A percentile compares a stretch with the other conserved stretches of the same genome.
Conservation (phyloP, 495 filamentous ascomycete genomes). For the Parachaetomium inaequale region DNA sequence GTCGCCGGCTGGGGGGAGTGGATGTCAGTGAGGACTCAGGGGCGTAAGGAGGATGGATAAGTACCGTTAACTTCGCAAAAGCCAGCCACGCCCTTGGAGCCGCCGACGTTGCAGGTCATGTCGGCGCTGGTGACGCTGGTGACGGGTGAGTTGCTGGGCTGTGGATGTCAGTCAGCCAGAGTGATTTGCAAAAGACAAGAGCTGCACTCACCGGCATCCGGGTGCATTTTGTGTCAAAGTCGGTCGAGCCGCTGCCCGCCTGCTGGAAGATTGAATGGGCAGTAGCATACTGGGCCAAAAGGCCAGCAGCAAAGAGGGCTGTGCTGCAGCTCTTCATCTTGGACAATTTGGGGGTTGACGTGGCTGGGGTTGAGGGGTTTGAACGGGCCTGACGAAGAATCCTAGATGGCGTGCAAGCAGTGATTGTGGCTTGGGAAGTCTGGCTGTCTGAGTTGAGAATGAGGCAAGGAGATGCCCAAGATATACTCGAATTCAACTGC, state of each 20-base stretch:
- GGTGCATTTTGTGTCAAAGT: slow-evolving; percentile 23
- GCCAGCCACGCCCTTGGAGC: slow-evolving; percentile 35
- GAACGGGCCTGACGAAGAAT: neutral
- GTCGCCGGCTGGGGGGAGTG: slow-evolving; percentile 32
- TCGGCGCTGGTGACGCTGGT: slow-evolving; percentile 34
- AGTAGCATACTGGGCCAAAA: slow-evolving; percentile 17
- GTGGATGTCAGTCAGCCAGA: neutral
- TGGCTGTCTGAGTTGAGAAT: neutral
- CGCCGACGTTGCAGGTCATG: slow-evolving; percentile 40
- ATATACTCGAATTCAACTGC: neutral
- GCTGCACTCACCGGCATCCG: slow-evolving; percentile 31
- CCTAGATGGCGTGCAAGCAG: neutral
- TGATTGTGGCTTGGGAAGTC: neutral
- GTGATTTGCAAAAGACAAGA: slow-evolving; percentile 25
- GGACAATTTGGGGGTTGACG: slow-evolving; percentile 1
- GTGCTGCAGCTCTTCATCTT: slow-evolving; percentile 22
- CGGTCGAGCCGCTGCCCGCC: slow-evolving; percentile 15
- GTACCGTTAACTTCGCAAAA: slow-evolving; percentile 27
- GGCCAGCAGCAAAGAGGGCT: slow-evolving; percentile 13
- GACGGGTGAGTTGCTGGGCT: slow-evolving; percentile 44
- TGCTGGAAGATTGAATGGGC: slow-evolving; percentile 46
- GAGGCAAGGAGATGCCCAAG: neutral
- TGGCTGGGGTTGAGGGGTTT: neutral
- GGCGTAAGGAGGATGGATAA: slow-evolving; percentile 29
- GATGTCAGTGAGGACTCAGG: slow-evolving; percentile 42